Evolutionary conservation across 1,139 yeast genomes (phyloP), one percentile per base, ranked within the genome.

Genomic region (Suhomyces ambrosiae): DNA sequence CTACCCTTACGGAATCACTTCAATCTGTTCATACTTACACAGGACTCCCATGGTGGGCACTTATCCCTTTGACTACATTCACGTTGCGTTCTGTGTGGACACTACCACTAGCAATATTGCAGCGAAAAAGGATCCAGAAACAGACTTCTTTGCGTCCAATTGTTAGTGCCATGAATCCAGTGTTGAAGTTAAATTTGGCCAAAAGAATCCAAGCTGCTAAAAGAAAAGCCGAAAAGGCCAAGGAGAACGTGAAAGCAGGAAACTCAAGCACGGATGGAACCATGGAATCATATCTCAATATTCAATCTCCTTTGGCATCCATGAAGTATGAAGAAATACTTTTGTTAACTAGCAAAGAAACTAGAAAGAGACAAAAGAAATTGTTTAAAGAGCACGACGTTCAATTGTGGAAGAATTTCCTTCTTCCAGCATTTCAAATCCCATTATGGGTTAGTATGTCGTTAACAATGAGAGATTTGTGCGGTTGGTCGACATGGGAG

Each of bases 361-460:
- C 82, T 26, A 69, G 92, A 41, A 80, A 79, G 44, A 70, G 95
- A 42, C 94, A 90, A 49, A 80, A 82, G 47, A 63, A 61, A 34
- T 64, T 90, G 12, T 90, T 85, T 60, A 76, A 75, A 47, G 72
- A 76, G 38, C 72, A 84, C 53, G 67, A 71, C 11, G 87, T 90
- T 36, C 94, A 86, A 53, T 59, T 82, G 40, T 90, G 95, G 90
- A 89, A 88, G 56, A 82, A 86, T 51, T 65, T 81, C 40, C 56
- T 82, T 1, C 54, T 86, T 32, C 97, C 97, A 0, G 66, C 80
- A 1, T 78, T 86, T 15, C 97, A 90, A 56, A 71, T 90, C 19
- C 97, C 97, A 0, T 60, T 89, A n/a, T 90, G 96, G 95, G 71
- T 88, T 3, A 70, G 82, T 2, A 71, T 88, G 73, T 83, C 94